A percentile compares a stretch with the other conserved stretches of the same genome.
These are phyloP conservation scores for Penicillium simplicissimum DNA, from an alignment of 495 filamentous ascomycete genomes.

Conservation along the genomic window DNA sequence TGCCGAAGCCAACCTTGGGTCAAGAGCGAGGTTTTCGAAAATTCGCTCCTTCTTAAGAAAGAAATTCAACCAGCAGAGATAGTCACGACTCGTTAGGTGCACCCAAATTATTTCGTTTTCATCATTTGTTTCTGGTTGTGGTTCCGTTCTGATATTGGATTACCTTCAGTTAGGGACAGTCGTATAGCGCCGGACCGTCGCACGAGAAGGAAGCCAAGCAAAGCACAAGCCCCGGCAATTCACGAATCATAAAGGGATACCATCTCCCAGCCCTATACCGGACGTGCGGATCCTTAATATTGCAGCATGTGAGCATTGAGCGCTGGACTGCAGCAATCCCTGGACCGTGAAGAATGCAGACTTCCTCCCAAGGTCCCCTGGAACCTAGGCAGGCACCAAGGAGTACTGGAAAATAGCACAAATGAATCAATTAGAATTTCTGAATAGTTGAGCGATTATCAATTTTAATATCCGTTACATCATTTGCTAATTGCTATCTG, in stretches of 20 bases:
- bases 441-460: not conserved
- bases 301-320: not conserved
- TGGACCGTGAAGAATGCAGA: not conserved
- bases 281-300: not conserved
- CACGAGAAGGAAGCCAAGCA: not conserved
- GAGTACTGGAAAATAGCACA: not conserved
- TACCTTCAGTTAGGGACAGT: too few species aligned
- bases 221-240: too few species aligned
- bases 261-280: constrained; percentile 11
- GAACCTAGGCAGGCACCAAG: not conserved
- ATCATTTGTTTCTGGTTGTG: too few species aligned
- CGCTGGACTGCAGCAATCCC: not conserved
- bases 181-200: too few species aligned
- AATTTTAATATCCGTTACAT: not conserved
- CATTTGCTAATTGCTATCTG: not conserved
- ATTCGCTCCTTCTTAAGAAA: not conserved
- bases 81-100: too few species aligned
- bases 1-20: constrained; percentile 7
- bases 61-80: too few species aligned
- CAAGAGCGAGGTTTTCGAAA: not conserved
- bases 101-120: too few species aligned
- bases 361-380: not conserved
- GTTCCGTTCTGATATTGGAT: too few species aligned
- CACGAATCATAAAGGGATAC: not conserved
- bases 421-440: not conserved